phyloP scores from a whole-genome alignment of 179 eudicot species.

The Spergularia azorica region DNA sequence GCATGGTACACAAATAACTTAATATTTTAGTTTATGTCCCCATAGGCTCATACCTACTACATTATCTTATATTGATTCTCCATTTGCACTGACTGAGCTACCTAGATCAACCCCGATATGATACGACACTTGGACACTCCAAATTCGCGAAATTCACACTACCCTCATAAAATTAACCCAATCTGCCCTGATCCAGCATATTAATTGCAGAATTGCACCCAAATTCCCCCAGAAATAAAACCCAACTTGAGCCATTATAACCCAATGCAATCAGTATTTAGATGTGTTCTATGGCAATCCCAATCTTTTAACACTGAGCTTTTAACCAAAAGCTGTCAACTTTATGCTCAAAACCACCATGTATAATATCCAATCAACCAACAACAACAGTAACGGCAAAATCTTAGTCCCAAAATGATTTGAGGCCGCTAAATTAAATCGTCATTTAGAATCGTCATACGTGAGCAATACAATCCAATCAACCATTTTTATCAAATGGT shows the following conservation, averaged over 20 bases:
- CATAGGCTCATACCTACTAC: not conserved
- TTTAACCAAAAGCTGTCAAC: conserved; percentile 13
- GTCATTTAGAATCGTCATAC: too few relatives aligned
- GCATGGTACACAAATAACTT: not conserved
- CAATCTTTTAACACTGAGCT: not conserved
- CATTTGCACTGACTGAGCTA: not conserved
- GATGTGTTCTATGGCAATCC: too few relatives aligned
- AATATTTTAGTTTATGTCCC: not conserved
- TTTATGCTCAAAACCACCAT: not conserved
- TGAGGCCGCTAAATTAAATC: too few relatives aligned
- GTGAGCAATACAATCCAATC: not conserved
- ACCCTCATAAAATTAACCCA: not conserved
- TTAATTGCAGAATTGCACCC: not conserved
- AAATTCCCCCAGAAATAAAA: not conserved
- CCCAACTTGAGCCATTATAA: not conserved
- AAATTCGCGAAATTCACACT: not conserved
- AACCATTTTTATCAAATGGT: not conserved
- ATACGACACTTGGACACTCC: conserved; percentile 5
- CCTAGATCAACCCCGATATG: not conserved
- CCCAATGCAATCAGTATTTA: not conserved
- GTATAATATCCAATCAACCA: not conserved
- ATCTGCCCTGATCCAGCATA: too few relatives aligned
- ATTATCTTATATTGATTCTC: too few relatives aligned
- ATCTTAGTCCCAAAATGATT: too few relatives aligned
- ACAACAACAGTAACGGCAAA: not conserved